Evolutionary conservation across 73 alveolate genomes (phyloP), one percentile per base, ranked within the genome.

Genomic region (Symbiodinium natans): DNA sequence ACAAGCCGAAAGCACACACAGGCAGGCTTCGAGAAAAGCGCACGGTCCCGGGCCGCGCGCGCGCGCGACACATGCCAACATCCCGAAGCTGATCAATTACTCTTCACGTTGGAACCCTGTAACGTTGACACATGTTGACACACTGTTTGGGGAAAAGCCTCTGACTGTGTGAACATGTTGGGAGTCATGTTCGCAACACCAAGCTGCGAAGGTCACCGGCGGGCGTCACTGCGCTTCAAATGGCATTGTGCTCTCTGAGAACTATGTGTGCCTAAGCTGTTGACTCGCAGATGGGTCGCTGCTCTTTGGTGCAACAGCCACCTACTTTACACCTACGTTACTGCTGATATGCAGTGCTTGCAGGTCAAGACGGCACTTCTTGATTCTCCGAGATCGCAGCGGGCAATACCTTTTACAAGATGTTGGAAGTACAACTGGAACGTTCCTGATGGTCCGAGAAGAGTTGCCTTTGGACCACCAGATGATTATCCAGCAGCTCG

Each of bases 171-270:
- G 68, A 52, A 10, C 21, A 21, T 52, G 13, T 52, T 21, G 2
- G 68, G 13, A 27, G 13, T 52, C 29, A 21, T 7, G 68, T 52
- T 52, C 21, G 68, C n/a, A 10, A 52, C 25, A 52, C 21, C 68
- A n/a, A 17, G 68, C 68, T 52, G 17, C 68, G 21, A n/a, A 74
- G 85, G 99, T 99, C 40, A 85, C 99, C 11, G 99, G 99, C 17
- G 99, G 99, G 52, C 68, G 99, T 6, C 99, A 99, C 93, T 97
- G 99, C 41, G 99, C 99, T 33, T 99, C 99, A 29, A 99, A 99
- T 83, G 99, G 99, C 77, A 99, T 99, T 34, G 99, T 99, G 46
- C 99, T 99, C 82, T 99, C 99, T 33, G 99, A 99, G 99, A 93
- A 87, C 68, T 87, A 87, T 59, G 94, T 87, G 94, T 34, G 31